Conservation (phyloP, 192 early-diverging fungal species). For the Phlyctochytrium planicorne region DNA sequence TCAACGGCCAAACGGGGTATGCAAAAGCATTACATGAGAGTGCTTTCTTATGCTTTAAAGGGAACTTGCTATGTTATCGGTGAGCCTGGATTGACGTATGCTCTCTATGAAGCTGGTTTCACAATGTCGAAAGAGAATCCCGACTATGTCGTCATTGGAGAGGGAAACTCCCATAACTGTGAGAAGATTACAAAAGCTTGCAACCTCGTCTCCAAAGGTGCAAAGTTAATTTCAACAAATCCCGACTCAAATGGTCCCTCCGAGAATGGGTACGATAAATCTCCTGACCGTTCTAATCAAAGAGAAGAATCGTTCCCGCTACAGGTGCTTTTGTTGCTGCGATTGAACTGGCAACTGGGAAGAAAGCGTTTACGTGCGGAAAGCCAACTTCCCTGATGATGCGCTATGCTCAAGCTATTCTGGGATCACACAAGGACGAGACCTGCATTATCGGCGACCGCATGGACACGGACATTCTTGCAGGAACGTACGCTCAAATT, state of each 20-base stretch:
- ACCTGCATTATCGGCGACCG: conserved; percentile 68
- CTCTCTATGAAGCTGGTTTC: conserved; percentile 60
- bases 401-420: conserved; percentile 53
- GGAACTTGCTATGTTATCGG: conserved; percentile 54
- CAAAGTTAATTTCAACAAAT: conserved; percentile 64
- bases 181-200: conserved; percentile 52
- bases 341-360: conserved; percentile 57
- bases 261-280: conserved; percentile 36
- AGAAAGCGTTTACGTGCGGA: conserved; percentile 60
- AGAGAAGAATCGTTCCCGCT: conserved; percentile 48
- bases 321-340: conserved; percentile 58
- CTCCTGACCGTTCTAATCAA: too few species aligned
- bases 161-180: conserved; percentile 52
- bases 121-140: conserved; percentile 57
- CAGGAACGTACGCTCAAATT: conserved; percentile 58
- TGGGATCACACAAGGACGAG: conserved; percentile 52
- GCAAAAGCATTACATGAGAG: too few species aligned
- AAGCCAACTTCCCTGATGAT: conserved; percentile 60
- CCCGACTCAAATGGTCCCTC: conserved; percentile 56
- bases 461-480: conserved; percentile 68
- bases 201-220: conserved; percentile 51
- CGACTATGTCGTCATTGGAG: conserved; percentile 63
- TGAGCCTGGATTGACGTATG: conserved; percentile 57
- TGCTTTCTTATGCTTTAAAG: too few species aligned
- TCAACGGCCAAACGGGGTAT: conserved; percentile 46